Evolutionary conservation across 2,329 filamentous ascomycete species (phyloP).

Genomic region (Myriosclerotinia curreyana): DNA sequence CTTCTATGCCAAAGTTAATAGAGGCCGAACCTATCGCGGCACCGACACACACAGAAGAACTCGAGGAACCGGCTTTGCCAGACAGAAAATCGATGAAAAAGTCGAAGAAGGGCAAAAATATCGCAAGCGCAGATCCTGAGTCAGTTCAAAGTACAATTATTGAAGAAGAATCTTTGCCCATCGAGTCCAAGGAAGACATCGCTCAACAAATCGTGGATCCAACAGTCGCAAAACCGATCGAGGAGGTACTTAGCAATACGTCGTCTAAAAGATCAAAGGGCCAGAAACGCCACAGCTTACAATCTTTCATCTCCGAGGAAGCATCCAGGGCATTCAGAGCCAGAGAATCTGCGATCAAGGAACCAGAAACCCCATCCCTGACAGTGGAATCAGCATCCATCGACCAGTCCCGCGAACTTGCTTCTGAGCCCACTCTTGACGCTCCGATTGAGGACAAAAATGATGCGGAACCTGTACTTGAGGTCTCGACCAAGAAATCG

Average conservation of each 20-base stretch:
- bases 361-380: conserved; percentile 3
- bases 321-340: conserved; percentile 10
- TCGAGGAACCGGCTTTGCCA: conserved; percentile 18
- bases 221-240: background rate
- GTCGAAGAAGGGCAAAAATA: conserved; percentile 39
- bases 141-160: background rate
- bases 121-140: conserved; percentile 6
- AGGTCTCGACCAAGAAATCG: background rate
- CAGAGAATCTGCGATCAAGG: background rate
- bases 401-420: background rate
- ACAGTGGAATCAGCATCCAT: background rate
- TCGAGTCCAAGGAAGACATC: background rate
- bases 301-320: conserved; percentile 11
- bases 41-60: background rate
- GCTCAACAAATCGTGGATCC: background rate
- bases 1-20: background rate
- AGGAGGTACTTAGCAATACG: background rate
- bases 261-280: background rate
- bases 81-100: conserved; percentile 43
- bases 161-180: background rate
- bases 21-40: conserved; percentile 5
- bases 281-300: conserved; percentile 8
- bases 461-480: background rate
- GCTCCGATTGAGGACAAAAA: background rate
- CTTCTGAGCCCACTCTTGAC: background rate